A percentile compares a stretch with the other conserved stretches of the same genome.
These are phyloP conservation scores for Juncus effusus DNA, from an alignment of 176 grass and related monocot species.

Conservation along the genomic window DNA sequence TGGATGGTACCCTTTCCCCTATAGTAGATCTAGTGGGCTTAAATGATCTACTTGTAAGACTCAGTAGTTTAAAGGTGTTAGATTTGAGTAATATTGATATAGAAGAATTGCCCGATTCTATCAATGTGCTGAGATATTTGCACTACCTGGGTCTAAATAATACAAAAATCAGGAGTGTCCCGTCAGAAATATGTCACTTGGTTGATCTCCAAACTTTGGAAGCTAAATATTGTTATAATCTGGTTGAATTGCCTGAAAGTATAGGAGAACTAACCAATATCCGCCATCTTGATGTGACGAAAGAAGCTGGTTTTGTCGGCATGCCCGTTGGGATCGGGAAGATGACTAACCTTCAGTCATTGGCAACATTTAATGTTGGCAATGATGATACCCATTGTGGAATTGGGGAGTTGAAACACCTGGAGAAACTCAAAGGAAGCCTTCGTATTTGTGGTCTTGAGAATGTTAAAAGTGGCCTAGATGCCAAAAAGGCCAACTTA, in stretches of 20 bases:
- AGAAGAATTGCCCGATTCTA: conserved; percentile 25
- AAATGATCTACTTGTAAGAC: conserved; percentile 24
- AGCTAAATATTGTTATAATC: not conserved
- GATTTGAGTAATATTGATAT: conserved; percentile 29
- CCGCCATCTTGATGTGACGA: conserved; percentile 20
- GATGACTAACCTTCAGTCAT: conserved; percentile 25
- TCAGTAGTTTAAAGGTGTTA: conserved; percentile 22
- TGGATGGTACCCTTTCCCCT: not conserved
- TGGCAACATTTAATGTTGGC: conserved; percentile 29
- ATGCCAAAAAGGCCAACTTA: conserved; percentile 29
- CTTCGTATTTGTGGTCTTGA: conserved; percentile 22
- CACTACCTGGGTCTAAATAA: conserved; percentile 27
- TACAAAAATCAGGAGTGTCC: conserved; percentile 36
- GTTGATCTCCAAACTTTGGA: conserved; percentile 34
- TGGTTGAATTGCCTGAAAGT: conserved; percentile 27
- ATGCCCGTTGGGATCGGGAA: conserved; percentile 27
- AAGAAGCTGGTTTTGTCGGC: conserved; percentile 7
- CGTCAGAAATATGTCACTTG: conserved; percentile 24
- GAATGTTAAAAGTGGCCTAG: not conserved
- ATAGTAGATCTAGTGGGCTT: conserved; percentile 8
- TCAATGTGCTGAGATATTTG: conserved; percentile 23
- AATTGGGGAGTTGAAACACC: conserved; percentile 26
- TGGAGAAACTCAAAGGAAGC: conserved; percentile 4
- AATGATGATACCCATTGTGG: conserved; percentile 1
- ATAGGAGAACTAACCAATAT: conserved; percentile 13